These are phyloP conservation scores for Baudoinia panamericana DNA, from an alignment of 495 filamentous ascomycete species.

Conservation along the genomic window DNA sequence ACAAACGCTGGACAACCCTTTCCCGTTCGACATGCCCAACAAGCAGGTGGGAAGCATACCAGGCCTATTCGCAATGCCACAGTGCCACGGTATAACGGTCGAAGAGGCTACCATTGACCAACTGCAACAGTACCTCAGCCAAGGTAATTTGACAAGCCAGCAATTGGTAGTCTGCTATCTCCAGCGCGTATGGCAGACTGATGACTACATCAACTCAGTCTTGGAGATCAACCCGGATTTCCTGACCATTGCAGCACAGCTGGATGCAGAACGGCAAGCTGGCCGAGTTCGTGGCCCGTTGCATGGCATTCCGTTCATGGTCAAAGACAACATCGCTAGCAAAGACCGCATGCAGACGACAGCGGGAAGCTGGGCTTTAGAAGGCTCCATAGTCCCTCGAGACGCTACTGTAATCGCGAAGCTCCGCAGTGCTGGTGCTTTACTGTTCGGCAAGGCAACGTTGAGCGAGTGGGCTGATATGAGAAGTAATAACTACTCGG, in stretches of 20 bases:
- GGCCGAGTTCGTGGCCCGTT: conserved; percentile 46
- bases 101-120: conserved; percentile 51
- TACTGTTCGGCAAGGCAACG: conserved; percentile 56
- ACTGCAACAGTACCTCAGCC: conserved; percentile 34
- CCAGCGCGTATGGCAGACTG: conserved; percentile 40
- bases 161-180: conserved; percentile 42
- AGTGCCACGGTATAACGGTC: conserved; percentile 45
- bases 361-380: conserved; percentile 41
- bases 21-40: conserved; percentile 34
- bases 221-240: conserved; percentile 52
- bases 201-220: conserved; percentile 46
- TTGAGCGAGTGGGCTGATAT: conserved; percentile 65
- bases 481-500: conserved; percentile 56
- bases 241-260: conserved; percentile 40
- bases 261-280: conserved; percentile 45
- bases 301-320: conserved; percentile 60
- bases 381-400: conserved; percentile 51
- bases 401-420: conserved; percentile 49
- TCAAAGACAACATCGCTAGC: conserved; percentile 46
- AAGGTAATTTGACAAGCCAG: conserved; percentile 35
- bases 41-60: conserved; percentile 25
- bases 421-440: conserved; percentile 51
- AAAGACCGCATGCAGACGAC: conserved; percentile 33
- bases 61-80: conserved; percentile 44
- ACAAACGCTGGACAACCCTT: conserved; percentile 7